phyloP scores from a whole-genome alignment of 2,329 filamentous ascomycete species.

The Alternaria consortialis region DNA sequence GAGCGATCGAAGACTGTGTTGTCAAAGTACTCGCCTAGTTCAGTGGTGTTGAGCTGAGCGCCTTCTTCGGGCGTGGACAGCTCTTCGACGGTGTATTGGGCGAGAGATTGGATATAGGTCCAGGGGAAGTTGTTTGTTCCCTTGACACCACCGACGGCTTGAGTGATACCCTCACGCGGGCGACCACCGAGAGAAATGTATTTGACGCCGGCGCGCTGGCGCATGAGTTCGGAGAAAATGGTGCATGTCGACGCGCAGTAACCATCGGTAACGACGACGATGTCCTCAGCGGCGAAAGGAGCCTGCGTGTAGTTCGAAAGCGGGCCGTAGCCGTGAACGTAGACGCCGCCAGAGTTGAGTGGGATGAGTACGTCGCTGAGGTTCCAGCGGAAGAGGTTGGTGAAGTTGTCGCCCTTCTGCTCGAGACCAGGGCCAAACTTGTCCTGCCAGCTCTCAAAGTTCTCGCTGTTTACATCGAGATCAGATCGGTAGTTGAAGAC shows the following conservation, averaged over 20 bases:
- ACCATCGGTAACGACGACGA: constrained; percentile 63
- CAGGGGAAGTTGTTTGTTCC: constrained; percentile 57
- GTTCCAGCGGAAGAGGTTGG: constrained; percentile 64
- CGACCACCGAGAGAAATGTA: constrained; percentile 69
- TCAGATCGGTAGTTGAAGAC: constrained; percentile 60
- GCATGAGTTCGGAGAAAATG: constrained; percentile 65
- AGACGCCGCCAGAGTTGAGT: constrained; percentile 45
- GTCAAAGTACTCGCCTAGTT: constrained; percentile 45
- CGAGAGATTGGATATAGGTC: constrained; percentile 43
- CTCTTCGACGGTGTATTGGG: constrained; percentile 31
- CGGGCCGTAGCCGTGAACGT: constrained; percentile 45
- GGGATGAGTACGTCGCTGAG: constrained; percentile 52
- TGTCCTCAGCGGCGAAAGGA: constrained; percentile 47
- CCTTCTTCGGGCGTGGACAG: constrained; percentile 37
- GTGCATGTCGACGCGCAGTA: constrained; percentile 69
- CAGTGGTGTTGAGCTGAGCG: constrained; percentile 39
- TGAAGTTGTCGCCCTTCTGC: constrained; percentile 63
- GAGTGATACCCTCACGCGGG: constrained; percentile 62
- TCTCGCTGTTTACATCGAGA: constrained; percentile 58
- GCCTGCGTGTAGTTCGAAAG: constrained; percentile 54
- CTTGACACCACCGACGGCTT: constrained; percentile 69
- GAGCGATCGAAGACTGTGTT: constrained; percentile 42
- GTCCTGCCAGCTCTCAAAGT: constrained; percentile 58
- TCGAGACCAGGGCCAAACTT: constrained; percentile 55
- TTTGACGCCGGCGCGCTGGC: constrained; percentile 61